phyloP scores from a whole-genome alignment of 805 yeast genomes.

The Monosporozyma aerobia region DNA sequence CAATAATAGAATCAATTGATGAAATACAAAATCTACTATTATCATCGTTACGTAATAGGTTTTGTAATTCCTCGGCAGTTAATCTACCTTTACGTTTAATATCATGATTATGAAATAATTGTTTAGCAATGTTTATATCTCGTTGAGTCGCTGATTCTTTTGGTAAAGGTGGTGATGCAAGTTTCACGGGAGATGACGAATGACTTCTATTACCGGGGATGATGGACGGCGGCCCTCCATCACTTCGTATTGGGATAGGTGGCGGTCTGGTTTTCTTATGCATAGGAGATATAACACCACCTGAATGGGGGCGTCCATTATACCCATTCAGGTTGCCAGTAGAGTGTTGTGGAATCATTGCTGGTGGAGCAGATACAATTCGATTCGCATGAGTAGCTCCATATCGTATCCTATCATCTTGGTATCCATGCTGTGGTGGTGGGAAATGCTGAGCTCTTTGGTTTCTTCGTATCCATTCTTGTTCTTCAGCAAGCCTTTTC shows the following conservation, averaged over 20 bases:
- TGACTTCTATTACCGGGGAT: not conserved
- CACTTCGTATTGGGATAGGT: not conserved
- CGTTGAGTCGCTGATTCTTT: not conserved
- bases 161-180: slow-evolving; percentile 1
- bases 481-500: not conserved
- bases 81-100: slow-evolving; percentile 22
- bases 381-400: not conserved
- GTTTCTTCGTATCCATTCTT: slow-evolving; percentile 4
- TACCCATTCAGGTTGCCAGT: not conserved
- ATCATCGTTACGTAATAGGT: slow-evolving; percentile 30
- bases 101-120: slow-evolving; percentile 28
- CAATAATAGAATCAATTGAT: slow-evolving; percentile 29
- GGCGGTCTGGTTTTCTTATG: slow-evolving; percentile 1
- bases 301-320: not conserved
- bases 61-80: slow-evolving; percentile 28
- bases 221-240: not conserved
- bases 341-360: not conserved
- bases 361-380: slow-evolving; percentile 3
- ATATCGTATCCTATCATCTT: not conserved
- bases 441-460: not conserved
- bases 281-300: not conserved
- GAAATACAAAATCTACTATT: slow-evolving; percentile 26
- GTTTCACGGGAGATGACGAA: not conserved
- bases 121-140: slow-evolving; percentile 15
- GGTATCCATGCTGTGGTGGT: not conserved